Evolutionary conservation across 441 rosid species (phyloP).

Genomic region (Aleurites moluccanus): DNA sequence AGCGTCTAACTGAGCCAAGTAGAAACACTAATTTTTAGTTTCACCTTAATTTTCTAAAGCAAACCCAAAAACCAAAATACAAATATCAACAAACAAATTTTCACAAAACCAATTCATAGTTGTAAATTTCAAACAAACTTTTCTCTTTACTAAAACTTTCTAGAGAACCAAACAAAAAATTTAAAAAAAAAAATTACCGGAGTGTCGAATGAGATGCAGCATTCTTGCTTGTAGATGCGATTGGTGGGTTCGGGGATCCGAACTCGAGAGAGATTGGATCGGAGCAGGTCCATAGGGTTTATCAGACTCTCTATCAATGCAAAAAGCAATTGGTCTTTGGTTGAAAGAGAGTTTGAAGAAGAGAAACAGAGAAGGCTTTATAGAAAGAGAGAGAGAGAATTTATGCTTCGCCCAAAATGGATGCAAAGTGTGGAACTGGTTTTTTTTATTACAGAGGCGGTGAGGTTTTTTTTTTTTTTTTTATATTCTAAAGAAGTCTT

Average conservation of each 20-base stretch:
- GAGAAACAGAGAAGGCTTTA: not conserved
- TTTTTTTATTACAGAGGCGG: no score
- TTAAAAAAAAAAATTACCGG: slow-evolving; percentile 61
- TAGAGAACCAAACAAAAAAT: slow-evolving; percentile 4
- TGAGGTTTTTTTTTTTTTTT: not conserved
- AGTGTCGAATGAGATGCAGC: slow-evolving; percentile 91
- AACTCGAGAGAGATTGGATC: slow-evolving; percentile 89
- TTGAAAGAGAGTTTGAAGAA: not conserved
- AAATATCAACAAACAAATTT: not conserved
- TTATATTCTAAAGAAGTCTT: not conserved
- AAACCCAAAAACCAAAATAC: not conserved
- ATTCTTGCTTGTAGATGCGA: slow-evolving; percentile 95
- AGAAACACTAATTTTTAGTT: not conserved
- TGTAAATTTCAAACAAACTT: not conserved
- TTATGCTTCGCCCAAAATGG: not conserved
- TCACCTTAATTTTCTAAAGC: not conserved
- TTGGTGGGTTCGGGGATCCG: slow-evolving; percentile 98
- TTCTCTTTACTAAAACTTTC: slow-evolving; percentile 5
- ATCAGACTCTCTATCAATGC: not conserved
- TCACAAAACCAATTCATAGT: not conserved
- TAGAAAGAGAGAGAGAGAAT: not conserved
- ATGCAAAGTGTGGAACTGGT: not conserved
- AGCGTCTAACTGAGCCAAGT: not conserved
- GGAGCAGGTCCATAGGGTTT: slow-evolving; percentile 77
- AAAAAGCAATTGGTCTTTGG: not conserved